These are phyloP conservation scores for Chaetomium cochliodes DNA, from an alignment of 495 filamentous ascomycete species.

Conservation along the genomic window DNA sequence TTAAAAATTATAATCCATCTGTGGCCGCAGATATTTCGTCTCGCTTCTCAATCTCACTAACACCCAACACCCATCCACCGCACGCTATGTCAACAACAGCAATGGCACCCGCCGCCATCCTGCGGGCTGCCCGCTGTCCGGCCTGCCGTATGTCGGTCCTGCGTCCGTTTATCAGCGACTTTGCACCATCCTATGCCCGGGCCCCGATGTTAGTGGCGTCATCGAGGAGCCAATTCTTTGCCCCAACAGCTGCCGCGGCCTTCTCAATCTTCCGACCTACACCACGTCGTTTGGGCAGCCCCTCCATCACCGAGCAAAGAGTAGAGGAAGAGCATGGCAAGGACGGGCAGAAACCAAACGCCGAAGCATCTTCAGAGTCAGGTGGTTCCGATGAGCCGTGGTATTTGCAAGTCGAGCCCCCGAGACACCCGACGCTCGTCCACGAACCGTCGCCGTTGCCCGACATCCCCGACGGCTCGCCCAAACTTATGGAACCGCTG, in stretches of 20 bases:
- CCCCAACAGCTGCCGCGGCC: slow-evolving; percentile 6
- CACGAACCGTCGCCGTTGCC: slow-evolving; percentile 67
- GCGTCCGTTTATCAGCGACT: slow-evolving; percentile 27
- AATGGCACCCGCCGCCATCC: slow-evolving; percentile 25
- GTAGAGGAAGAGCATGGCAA: not conserved
- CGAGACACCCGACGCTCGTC: slow-evolving; percentile 51
- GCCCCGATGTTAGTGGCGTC: slow-evolving; percentile 12
- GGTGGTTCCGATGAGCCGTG: slow-evolving; percentile 56
- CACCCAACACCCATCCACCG: not conserved
- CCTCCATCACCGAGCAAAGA: slow-evolving; percentile 27
- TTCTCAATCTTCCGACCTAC: slow-evolving; percentile 33
- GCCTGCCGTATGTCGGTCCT: slow-evolving; percentile 32
- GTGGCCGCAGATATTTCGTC: not conserved
- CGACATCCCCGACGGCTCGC: slow-evolving; percentile 69
- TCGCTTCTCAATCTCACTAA: not conserved
- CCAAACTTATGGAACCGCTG: slow-evolving; percentile 67
- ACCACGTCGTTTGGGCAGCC: slow-evolving; percentile 16
- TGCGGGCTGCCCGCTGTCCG: slow-evolving; percentile 32
- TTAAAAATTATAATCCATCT: not conserved
- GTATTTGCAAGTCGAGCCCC: slow-evolving; percentile 77
- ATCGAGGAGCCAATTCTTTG: not conserved
- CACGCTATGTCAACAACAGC: not conserved
- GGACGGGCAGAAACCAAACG: slow-evolving; percentile 6
- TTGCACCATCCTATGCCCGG: slow-evolving; percentile 14
- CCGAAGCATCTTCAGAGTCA: not conserved